Conservation (phyloP, 257 asterid species). For the Gentiana dahurica region DNA sequence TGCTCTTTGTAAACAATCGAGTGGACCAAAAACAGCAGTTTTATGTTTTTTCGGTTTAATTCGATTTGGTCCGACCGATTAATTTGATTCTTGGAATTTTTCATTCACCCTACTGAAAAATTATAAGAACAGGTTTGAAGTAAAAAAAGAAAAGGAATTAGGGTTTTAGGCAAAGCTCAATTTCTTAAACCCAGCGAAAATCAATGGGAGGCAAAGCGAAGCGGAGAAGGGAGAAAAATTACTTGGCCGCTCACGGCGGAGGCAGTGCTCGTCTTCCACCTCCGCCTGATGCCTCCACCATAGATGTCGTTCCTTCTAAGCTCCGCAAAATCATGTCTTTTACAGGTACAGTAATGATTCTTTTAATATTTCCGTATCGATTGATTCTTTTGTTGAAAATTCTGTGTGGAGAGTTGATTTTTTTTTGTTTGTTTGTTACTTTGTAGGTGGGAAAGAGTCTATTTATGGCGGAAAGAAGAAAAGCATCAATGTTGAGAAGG, state of each 20-base stretch:
- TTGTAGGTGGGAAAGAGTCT: slow-evolving; percentile 20
- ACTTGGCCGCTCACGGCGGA: slow-evolving; percentile 70
- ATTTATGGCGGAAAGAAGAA: slow-evolving; percentile 11
- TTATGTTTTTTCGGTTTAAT: no score
- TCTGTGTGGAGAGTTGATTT: background rate
- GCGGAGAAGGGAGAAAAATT: slow-evolving; percentile 68
- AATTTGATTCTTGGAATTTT: no score
- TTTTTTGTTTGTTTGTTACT: slow-evolving; percentile 3
- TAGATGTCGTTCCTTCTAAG: slow-evolving; percentile 68
- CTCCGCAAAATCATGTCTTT: slow-evolving; percentile 65
- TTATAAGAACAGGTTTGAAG: no score
- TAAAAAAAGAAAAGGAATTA: background rate
- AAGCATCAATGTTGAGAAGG: slow-evolving; percentile 29
- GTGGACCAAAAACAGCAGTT: no score
- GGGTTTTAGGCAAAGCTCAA: slow-evolving; percentile 4
- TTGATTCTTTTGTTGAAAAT: background rate
- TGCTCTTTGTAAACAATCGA: no score
- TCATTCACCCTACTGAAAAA: no score
- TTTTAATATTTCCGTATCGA: background rate
- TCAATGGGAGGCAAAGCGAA: slow-evolving; percentile 73
- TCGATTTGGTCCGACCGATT: no score
- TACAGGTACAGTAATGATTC: slow-evolving; percentile 19
- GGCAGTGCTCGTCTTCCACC: slow-evolving; percentile 67
- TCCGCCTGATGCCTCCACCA: slow-evolving; percentile 53
- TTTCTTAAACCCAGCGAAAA: background rate